phyloP scores from a whole-genome alignment of 2,329 filamentous ascomycete species.

The Aspergillus sp. region DNA sequence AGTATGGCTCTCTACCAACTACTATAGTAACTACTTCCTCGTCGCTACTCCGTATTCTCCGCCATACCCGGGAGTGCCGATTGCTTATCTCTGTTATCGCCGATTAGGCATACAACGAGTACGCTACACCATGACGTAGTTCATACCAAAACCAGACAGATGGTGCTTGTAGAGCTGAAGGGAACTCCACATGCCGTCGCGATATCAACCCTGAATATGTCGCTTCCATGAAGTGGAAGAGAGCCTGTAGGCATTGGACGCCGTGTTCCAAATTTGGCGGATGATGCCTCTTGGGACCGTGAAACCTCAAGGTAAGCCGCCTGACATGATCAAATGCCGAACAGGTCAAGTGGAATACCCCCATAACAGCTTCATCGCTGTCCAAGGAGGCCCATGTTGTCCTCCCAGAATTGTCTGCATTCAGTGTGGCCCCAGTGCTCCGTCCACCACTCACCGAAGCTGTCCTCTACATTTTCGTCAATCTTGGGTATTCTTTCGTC shows the following conservation, averaged over 20 bases:
- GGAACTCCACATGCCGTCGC: background rate
- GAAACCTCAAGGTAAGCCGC: background rate
- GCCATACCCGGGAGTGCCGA: background rate
- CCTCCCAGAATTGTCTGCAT: constrained; percentile 83
- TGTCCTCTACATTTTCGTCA: constrained; percentile 77
- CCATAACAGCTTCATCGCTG: constrained; percentile 54
- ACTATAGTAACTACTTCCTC: background rate
- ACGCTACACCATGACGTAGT: background rate
- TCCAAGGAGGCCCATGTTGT: constrained; percentile 68
- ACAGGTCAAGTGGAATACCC: background rate
- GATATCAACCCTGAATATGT: background rate
- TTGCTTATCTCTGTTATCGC: background rate
- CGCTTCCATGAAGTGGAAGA: background rate
- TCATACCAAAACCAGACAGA: background rate
- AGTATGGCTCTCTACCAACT: background rate
- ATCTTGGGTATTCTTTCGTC: constrained; percentile 78
- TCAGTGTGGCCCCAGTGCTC: constrained; percentile 81
- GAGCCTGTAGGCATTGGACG: background rate
- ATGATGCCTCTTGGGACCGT: background rate
- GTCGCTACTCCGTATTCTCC: background rate
- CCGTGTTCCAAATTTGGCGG: background rate
- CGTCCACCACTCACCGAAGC: constrained; percentile 95
- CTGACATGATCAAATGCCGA: background rate
- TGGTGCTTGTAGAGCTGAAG: background rate
- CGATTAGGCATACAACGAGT: background rate